phyloP scores from a whole-genome alignment of 2,329 filamentous ascomycete genomes.

The Fusarium multiceps region DNA sequence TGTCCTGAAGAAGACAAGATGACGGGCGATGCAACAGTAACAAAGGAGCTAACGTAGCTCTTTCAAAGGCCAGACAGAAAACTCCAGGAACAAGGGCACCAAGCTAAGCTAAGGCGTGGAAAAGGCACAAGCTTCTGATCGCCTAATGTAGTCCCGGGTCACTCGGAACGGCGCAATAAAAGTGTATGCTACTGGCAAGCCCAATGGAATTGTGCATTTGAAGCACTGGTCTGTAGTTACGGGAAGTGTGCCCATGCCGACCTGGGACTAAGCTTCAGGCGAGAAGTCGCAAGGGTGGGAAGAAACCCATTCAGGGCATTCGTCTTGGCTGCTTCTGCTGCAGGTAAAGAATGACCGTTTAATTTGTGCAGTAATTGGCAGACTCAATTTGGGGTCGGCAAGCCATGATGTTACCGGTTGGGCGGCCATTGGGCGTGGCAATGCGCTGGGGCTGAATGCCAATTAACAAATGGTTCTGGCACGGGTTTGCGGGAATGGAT shows the following conservation, averaged over 20 bases:
- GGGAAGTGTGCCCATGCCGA: background rate
- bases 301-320: constrained; percentile 3
- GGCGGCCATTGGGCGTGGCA: constrained; percentile 28
- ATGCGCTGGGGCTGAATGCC: constrained; percentile 42
- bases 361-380: constrained; percentile 14
- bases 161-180: constrained; percentile 15
- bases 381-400: background rate
- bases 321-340: constrained; percentile 25
- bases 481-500: constrained; percentile 38
- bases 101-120: constrained; percentile 23
- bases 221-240: background rate
- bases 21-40: constrained; percentile 26
- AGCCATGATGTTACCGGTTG: constrained; percentile 18
- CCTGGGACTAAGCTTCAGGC: constrained; percentile 13
- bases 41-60: constrained; percentile 21
- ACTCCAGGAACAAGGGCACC: constrained; percentile 29
- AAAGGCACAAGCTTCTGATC: constrained; percentile 19
- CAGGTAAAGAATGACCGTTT: constrained; percentile 5
- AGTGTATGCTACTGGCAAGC: constrained; percentile 14
- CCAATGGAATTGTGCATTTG: constrained; percentile 14
- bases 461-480: constrained; percentile 30
- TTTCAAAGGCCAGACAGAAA: constrained; percentile 10
- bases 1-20: constrained; percentile 33
- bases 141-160: constrained; percentile 25
- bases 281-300: constrained; percentile 8